Evolutionary conservation across 2,329 filamentous ascomycete genomes (phyloP).

Genomic region (Aureobasidium sp.): DNA sequence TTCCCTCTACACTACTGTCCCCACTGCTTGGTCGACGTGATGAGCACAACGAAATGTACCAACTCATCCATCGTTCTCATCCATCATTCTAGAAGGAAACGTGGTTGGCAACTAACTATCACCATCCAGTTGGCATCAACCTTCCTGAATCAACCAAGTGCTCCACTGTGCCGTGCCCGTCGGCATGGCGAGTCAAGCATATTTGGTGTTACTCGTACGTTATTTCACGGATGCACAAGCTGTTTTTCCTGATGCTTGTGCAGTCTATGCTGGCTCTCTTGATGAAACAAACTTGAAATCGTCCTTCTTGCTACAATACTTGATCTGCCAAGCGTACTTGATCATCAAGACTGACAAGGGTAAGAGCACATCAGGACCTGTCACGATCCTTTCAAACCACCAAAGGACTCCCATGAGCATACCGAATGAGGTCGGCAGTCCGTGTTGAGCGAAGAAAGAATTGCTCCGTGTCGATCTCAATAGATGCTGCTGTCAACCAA

Average conservation of each 20-base stretch:
- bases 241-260: neutral
- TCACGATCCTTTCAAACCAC: neutral
- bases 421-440: neutral
- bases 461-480: neutral
- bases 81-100: no score
- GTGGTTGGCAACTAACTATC: neutral
- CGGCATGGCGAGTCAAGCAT: neutral
- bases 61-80: no score
- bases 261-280: neutral
- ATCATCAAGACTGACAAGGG: neutral
- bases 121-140: neutral
- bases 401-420: neutral
- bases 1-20: neutral
- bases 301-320: neutral
- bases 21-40: neutral
- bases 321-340: neutral
- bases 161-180: neutral
- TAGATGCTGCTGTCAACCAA: constrained; percentile 3
- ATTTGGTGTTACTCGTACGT: neutral
- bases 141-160: neutral
- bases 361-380: neutral
- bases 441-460: neutral
- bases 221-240: neutral
- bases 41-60: neutral
- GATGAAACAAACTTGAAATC: neutral